These are phyloP conservation scores for Nakazawaea ishiwadae DNA, from an alignment of 805 yeast genomes.

Conservation along the genomic window DNA sequence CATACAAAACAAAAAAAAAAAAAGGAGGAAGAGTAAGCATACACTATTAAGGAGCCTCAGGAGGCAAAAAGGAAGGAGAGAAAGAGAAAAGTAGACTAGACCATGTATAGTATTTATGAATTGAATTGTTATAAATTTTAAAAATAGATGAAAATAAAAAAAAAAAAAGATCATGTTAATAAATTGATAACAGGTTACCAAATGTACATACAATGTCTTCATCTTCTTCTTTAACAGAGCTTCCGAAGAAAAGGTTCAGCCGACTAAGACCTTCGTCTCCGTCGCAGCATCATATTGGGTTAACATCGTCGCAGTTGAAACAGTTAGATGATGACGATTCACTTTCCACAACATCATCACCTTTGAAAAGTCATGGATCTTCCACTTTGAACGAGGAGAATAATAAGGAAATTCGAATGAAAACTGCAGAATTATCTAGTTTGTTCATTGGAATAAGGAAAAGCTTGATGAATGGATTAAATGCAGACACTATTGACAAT, in stretches of 20 bases:
- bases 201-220: background rate
- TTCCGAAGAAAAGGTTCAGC: conserved; percentile 1
- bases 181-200: background rate
- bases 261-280: conserved; percentile 6
- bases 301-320: background rate
- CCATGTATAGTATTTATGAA: too few relatives aligned
- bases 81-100: too few relatives aligned
- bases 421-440: conserved; percentile 34
- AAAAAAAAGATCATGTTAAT: background rate
- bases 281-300: background rate
- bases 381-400: conserved; percentile 10
- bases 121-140: too few relatives aligned
- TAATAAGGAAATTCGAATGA: conserved; percentile 18
- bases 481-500: conserved; percentile 21
- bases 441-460: conserved; percentile 38
- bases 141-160: too few relatives aligned
- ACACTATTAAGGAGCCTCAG: too few relatives aligned
- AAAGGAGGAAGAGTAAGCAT: too few relatives aligned
- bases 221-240: background rate
- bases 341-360: background rate
- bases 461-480: conserved; percentile 27
- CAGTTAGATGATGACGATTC: background rate
- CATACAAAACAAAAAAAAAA: too few relatives aligned
- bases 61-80: too few relatives aligned
- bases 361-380: conserved; percentile 5